These are phyloP conservation scores for Grosmannia clavigera DNA, from an alignment of 2,329 filamentous ascomycete species.

Conservation along the genomic window DNA sequence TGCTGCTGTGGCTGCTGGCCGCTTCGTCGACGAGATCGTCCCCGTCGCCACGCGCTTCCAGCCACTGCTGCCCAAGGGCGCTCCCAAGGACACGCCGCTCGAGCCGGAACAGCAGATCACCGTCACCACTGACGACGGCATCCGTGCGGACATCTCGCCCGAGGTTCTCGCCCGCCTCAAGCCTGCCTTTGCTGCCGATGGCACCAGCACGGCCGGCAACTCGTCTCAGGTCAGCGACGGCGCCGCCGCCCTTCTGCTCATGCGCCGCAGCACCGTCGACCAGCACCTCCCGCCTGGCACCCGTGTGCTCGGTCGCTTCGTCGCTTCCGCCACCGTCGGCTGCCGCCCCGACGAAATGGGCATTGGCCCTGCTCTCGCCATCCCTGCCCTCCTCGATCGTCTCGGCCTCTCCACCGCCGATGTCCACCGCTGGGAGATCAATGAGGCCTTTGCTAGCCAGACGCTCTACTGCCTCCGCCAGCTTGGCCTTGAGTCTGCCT, in stretches of 20 bases:
- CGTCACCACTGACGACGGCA: constrained; percentile 70
- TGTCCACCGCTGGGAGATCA: constrained; percentile 83
- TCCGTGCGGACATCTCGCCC: constrained; percentile 52
- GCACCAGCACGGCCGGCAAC: constrained; percentile 77
- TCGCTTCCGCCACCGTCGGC: constrained; percentile 61
- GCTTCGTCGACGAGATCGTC: constrained; percentile 78
- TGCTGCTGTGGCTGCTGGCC: constrained; percentile 52
- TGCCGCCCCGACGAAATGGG: constrained; percentile 91
- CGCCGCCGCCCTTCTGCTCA: constrained; percentile 70
- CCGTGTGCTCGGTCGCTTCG: constrained; percentile 69
- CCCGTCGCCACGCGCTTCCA: constrained; percentile 61
- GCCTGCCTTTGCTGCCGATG: constrained; percentile 67
- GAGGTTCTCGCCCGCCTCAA: constrained; percentile 71
- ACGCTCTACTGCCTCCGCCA: constrained; percentile 58
- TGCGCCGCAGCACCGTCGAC: constrained; percentile 69
- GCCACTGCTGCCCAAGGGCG: constrained; percentile 48
- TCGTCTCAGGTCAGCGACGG: constrained; percentile 73
- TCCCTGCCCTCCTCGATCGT: constrained; percentile 64
- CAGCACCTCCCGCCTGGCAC: constrained; percentile 54
- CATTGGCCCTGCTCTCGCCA: constrained; percentile 73
- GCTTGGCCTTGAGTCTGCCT: constrained; percentile 51
- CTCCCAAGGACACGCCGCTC: constrained; percentile 32
- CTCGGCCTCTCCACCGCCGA: constrained; percentile 56
- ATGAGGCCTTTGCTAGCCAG: constrained; percentile 66
- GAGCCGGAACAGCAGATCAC: constrained; percentile 42